phyloP scores from a whole-genome alignment of 805 yeast genomes.

The Isabelozyma rhagii region DNA sequence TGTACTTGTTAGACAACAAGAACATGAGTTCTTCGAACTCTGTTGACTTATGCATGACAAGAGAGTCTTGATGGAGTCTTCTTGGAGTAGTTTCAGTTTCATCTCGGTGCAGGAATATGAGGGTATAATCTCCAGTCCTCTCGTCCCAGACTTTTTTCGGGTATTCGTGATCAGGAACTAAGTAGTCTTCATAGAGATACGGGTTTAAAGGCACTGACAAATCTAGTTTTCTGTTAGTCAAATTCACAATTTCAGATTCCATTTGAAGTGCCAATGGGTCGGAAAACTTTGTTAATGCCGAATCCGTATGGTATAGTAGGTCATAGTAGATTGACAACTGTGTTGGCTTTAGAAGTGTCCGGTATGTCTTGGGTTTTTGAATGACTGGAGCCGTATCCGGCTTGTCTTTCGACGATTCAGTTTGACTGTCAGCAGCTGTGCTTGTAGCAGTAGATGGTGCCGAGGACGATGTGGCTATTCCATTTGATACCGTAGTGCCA shows the following conservation, averaged over 20 bases:
- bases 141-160: slow-evolving; percentile 47
- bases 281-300: slow-evolving; percentile 67
- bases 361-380: slow-evolving; percentile 63
- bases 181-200: slow-evolving; percentile 44
- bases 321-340: slow-evolving; percentile 82
- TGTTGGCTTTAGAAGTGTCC: slow-evolving; percentile 77
- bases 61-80: slow-evolving; percentile 40
- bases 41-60: slow-evolving; percentile 59
- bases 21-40: slow-evolving; percentile 90
- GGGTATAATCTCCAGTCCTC: slow-evolving; percentile 27
- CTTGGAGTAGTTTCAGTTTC: slow-evolving; percentile 28
- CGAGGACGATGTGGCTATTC: neutral
- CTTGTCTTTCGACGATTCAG: neutral
- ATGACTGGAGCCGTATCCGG: slow-evolving; percentile 4
- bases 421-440: neutral
- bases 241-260: slow-evolving; percentile 82
- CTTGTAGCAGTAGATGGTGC: slow-evolving; percentile 1
- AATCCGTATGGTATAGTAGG: slow-evolving; percentile 77
- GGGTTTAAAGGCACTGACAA: slow-evolving; percentile 74
- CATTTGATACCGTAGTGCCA: neutral
- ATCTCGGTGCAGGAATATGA: slow-evolving; percentile 29
- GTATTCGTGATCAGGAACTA: slow-evolving; percentile 45
- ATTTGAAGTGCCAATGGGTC: slow-evolving; percentile 76
- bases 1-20: slow-evolving; percentile 37
- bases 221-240: slow-evolving; percentile 76